A percentile compares a stretch with the other conserved stretches of the same genome.
Conservation (phyloP, 2,329 filamentous ascomycete genomes). For the Hypoxylon sp. region DNA sequence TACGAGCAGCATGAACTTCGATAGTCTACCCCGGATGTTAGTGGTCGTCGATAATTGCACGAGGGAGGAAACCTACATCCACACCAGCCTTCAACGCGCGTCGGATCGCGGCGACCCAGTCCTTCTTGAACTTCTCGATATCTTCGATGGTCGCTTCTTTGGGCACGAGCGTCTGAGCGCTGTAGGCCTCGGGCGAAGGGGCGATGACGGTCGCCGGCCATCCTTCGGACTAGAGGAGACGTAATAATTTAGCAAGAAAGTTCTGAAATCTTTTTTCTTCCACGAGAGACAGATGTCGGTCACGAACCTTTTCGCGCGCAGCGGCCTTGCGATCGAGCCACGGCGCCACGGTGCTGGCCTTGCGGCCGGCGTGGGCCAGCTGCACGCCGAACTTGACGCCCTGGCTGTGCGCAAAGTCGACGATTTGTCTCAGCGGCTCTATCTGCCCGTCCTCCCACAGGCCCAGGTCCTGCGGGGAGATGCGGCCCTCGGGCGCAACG, state of each 20-base stretch:
- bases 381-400: constrained; percentile 44
- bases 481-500: constrained; percentile 46
- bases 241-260: background rate
- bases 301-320: constrained; percentile 27
- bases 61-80: constrained; percentile 38
- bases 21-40: constrained; percentile 47
- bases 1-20: constrained; percentile 47
- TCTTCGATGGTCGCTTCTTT: constrained; percentile 45
- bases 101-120: constrained; percentile 45
- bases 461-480: constrained; percentile 45
- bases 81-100: constrained; percentile 46
- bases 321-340: constrained; percentile 37
- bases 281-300: background rate
- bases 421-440: constrained; percentile 41
- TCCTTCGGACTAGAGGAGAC: constrained; percentile 36
- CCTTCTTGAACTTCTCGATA: constrained; percentile 46
- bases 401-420: constrained; percentile 44
- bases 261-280: no score
- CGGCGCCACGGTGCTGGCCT: constrained; percentile 40
- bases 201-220: constrained; percentile 44
- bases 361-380: constrained; percentile 44
- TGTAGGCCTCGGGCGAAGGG: constrained; percentile 41
- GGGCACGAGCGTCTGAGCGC: constrained; percentile 36
- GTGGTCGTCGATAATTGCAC: background rate
- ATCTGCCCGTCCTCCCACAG: constrained; percentile 46